Percentiles rank a stretch among this genome's conserved stretches.
Evolutionary conservation across 371 early-diverging fungal species (phyloP).

Genomic region (Rozella allomycis): DNA sequence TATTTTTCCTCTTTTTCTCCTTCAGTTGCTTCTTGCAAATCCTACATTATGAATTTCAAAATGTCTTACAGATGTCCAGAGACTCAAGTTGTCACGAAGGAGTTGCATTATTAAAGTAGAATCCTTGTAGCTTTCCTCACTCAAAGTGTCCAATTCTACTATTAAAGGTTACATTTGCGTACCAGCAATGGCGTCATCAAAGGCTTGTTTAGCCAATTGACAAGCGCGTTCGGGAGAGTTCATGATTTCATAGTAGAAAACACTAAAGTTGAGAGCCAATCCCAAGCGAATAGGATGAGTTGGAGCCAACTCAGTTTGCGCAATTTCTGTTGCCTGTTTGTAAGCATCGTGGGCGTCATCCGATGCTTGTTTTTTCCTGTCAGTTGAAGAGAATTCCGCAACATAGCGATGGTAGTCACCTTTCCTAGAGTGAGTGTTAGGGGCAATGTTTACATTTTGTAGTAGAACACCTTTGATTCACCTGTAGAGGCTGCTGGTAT

Average conservation of each 20-base stretch:
- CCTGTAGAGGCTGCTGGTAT: slow-evolving; percentile 64
- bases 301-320: slow-evolving; percentile 76
- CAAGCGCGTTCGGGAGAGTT: slow-evolving; percentile 97
- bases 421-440: slow-evolving; percentile 33
- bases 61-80: slow-evolving; percentile 99
- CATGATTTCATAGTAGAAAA: slow-evolving; percentile 99
- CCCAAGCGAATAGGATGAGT: slow-evolving; percentile 99
- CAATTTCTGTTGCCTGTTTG: slow-evolving; percentile 84
- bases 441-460: slow-evolving; percentile 62
- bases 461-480: slow-evolving; percentile 95
- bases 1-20: too few relatives aligned
- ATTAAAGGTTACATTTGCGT: too few relatives aligned
- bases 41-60: too few relatives aligned
- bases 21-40: too few relatives aligned
- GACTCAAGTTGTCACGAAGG: slow-evolving; percentile 95
- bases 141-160: slow-evolving; percentile 94
- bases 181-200: slow-evolving; percentile 98
- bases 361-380: slow-evolving; percentile 65
- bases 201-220: slow-evolving; percentile 95
- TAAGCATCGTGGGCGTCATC: slow-evolving; percentile 83
- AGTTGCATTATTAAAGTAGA: slow-evolving; percentile 99
- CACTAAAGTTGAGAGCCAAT: slow-evolving; percentile 98
- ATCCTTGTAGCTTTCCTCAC: slow-evolving; percentile 99
- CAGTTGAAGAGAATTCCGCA: slow-evolving; percentile 85
- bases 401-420: slow-evolving; percentile 99